Base-by-base conservation (phyloP, 306 rosid genomes). In the Bauhinia variegata region DNA sequence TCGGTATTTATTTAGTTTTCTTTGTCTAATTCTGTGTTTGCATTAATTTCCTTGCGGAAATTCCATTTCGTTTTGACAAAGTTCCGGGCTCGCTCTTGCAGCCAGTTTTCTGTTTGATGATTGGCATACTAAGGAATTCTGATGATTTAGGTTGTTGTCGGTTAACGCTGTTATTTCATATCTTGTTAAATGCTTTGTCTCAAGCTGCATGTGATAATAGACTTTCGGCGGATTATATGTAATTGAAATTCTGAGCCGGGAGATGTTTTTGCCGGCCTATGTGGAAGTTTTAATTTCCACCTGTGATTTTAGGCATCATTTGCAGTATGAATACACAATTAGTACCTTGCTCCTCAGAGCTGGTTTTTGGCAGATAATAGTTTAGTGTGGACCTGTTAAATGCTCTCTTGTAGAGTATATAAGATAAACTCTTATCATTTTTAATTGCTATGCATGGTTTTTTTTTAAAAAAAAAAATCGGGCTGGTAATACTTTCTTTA, bases 171-270 rank as follows among this genome's bases (percentile, higher is more conserved):
- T 13, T 33, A 28, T 42, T 58, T 36, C 48, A 11, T 38, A 15
- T 23, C 17, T 68, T 70, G 17, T 68, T 28, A 46, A 32, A 28
- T 54, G 44, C 33, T 14, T 16, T 51, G 12, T 60, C 18, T 10
- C 28, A 30, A 33, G 38, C 43, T 41, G 68, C 54, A 7, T 60
- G 31, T n/a, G n/a, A n/a, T n/a, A 13, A 36, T 63, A 19, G 41
- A 63, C 54, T 58, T 41, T 62, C 18, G 17, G 3, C 46, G 54
- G 7, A 18, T 60, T 68, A 56, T 14, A 8, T 60, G 37, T 57
- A 63, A 66, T 36, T 66, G 42, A 39, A 70, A 64, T 59, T 79
- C 54, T 60, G 60, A 81, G 54, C 44, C 74, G 19, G 55, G 61
- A 51, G 17, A 39, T 52, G n/a, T 62, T 43, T 8, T 55, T 34